These are phyloP conservation scores for Raphanus sativus DNA, from an alignment of 345 rosid genomes.

Conservation along the genomic window DNA sequence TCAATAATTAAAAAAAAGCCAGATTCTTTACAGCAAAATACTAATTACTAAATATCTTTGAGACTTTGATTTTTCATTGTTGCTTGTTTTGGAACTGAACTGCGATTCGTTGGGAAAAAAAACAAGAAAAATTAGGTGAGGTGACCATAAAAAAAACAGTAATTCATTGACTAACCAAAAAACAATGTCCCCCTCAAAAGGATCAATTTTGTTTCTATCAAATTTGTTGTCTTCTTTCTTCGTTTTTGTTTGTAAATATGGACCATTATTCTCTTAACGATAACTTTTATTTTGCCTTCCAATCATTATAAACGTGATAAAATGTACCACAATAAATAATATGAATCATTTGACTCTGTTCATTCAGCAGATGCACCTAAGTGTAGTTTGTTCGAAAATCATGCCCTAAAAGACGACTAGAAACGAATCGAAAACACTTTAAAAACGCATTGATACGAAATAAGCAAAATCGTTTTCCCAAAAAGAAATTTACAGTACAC, in stretches of 20 bases:
- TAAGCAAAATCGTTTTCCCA: neutral
- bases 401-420: neutral
- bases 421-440: conserved; percentile 7
- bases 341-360: conserved; percentile 22
- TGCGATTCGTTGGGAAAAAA: neutral
- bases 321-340: conserved; percentile 5
- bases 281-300: neutral
- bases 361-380: neutral
- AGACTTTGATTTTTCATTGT: neutral
- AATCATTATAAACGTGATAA: conserved; percentile 16
- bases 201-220: neutral
- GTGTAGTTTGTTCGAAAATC: conserved; percentile 3
- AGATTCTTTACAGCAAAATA: neutral
- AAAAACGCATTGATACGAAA: neutral
- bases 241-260: neutral
- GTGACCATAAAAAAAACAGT: too few relatives aligned
- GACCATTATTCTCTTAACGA: neutral
- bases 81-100: neutral
- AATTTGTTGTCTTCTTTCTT: neutral
- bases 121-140: too few relatives aligned
- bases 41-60: neutral
- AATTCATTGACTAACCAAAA: too few relatives aligned
- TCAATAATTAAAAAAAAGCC: too few relatives aligned
- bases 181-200: neutral
- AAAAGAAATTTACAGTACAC: neutral